These are phyloP conservation scores for Cucurbitaria berberidis DNA, from an alignment of 2,329 filamentous ascomycete species.

Conservation along the genomic window DNA sequence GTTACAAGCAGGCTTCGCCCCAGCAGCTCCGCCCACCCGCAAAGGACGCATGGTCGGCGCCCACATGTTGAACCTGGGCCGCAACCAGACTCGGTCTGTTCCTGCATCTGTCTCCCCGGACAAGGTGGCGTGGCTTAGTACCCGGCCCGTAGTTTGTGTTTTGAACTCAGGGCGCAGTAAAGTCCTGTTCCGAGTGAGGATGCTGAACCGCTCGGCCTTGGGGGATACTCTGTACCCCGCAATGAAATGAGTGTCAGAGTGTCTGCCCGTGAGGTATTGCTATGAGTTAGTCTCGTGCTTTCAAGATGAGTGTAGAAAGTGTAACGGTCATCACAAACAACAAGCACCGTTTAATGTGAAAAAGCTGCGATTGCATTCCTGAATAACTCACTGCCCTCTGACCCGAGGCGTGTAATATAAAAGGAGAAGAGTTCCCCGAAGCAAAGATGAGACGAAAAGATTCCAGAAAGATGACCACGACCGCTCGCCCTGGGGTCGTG, in stretches of 20 bases:
- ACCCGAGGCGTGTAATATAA: conserved; percentile 44
- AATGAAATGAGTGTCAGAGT: neutral
- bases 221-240: neutral
- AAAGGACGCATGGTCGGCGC: conserved; percentile 3
- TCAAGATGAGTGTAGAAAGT: neutral
- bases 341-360: conserved; percentile 8
- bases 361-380: conserved; percentile 45
- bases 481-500: conserved; percentile 18
- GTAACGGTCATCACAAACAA: neutral
- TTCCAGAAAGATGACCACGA: conserved; percentile 40
- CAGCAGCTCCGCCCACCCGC: neutral
- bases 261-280: neutral
- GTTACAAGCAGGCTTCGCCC: neutral
- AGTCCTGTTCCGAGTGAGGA: neutral
- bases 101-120: conserved; percentile 2
- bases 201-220: neutral
- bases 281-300: too few species aligned
- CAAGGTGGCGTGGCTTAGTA: neutral
- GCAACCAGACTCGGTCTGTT: neutral
- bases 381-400: conserved; percentile 45
- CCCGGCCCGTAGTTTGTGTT: neutral
- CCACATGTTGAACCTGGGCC: neutral
- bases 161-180: neutral
- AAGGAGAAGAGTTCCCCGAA: conserved; percentile 31
- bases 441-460: conserved; percentile 34